Evolutionary conservation across 163 green algal genomes (phyloP), one percentile per base, ranked within the genome.

Genomic region (Prototheca wickerhamii): DNA sequence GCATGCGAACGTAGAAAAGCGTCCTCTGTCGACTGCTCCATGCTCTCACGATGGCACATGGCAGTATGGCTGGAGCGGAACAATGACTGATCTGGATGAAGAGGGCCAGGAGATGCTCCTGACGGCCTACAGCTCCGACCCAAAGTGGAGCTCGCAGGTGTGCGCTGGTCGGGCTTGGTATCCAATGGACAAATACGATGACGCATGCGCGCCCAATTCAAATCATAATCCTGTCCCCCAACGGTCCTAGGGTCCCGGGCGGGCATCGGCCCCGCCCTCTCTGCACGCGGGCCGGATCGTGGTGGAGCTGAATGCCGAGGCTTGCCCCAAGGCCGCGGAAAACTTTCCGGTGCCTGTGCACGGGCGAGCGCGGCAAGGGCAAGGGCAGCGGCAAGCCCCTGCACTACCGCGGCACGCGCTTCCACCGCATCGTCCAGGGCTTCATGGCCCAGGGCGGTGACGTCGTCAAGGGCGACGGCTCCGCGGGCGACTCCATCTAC

Each of bases 311-410:
- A 81, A 72, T 40, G 70, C 70, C 4, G 69, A 80, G 21, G 75
- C 72, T 70, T 60, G 58, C 20, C 58, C 82, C 65, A 66, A 84
- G 74, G 79, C 82, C 2, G 30, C 6, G 12, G 81, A 85, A 29
- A 89, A 90, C 60, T 91, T 91, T n/a, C 67, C 57, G 62, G 15
- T 76, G 64, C 63, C 72, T 91, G 4, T 83, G 72, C 72, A 85
- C 78, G 10, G 85, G 82, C 12, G 76, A 87, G 58, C 72, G 75
- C 29, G 79, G 81, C 20, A 63, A 64, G 21, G 78, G 77, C 60
- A 92, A 91, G 65, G 67, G 71, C 6, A 82, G 61, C 64, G 87
- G 87, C 55, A 95, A 94, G 77, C 74, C 84, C 17, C 76, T 96
- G 73, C 87, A 96, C 72, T 94, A 86, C 76, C 84, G 87, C 69